Conservation (phyloP, 192 early-diverging fungal species). For the Blastocladiella britannica region DNA sequence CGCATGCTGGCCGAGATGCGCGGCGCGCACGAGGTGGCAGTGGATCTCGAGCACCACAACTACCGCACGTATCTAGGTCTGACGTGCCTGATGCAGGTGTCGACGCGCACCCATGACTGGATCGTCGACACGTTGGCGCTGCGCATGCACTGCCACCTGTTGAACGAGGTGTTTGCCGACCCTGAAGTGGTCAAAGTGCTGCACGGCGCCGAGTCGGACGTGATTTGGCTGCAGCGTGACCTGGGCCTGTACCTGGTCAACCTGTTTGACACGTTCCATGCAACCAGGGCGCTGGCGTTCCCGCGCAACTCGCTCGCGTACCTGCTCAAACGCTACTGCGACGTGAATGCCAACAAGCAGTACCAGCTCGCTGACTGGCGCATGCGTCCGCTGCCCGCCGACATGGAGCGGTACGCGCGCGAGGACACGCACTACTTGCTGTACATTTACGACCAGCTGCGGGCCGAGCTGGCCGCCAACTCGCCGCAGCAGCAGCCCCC, state of each 20-base stretch:
- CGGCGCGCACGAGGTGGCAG: conserved; percentile 49
- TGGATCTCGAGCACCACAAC: conserved; percentile 92
- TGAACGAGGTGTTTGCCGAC: conserved; percentile 78
- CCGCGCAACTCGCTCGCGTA: conserved; percentile 58
- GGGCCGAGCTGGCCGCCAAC: conserved; percentile 60
- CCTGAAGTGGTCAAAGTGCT: conserved; percentile 76
- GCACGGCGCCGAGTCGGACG: conserved; percentile 92
- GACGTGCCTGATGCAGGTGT: conserved; percentile 81
- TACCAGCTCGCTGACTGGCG: conserved; percentile 97
- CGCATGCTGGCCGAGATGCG: conserved; percentile 42
- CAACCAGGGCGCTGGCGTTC: conserved; percentile 67
- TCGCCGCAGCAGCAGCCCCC: too few relatives aligned
- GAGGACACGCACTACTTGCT: conserved; percentile 90
- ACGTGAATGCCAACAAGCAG: conserved; percentile 66
- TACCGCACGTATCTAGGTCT: conserved; percentile 93
- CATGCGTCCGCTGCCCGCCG: conserved; percentile 73
- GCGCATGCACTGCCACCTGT: conserved; percentile 35
- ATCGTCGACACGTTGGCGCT: conserved; percentile 74
- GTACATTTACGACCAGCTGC: conserved; percentile 83
- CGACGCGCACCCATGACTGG: conserved; percentile 69
- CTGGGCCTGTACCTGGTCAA: conserved; percentile 93
- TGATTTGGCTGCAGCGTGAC: conserved; percentile 90
- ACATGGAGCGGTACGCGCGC: conserved; percentile 83
- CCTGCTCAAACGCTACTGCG: conserved; percentile 57
- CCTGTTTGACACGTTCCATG: conserved; percentile 92